Evolutionary conservation across 495 filamentous ascomycete genomes (phyloP), one percentile per base, ranked within the genome.

Genomic region (Cercophora sp.): DNA sequence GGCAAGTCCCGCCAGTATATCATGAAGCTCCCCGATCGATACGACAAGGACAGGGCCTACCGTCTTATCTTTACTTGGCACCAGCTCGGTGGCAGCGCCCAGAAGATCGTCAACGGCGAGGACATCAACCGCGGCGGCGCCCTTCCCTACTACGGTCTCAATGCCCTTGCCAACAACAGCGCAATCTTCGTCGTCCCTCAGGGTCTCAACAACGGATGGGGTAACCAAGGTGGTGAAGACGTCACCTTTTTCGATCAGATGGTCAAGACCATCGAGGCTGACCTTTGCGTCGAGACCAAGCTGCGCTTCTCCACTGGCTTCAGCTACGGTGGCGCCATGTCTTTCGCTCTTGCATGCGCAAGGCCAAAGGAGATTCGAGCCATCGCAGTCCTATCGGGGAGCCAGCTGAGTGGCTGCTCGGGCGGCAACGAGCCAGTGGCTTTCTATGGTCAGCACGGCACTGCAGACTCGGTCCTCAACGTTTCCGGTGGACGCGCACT

Each of bases 321-420:
- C 62, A 72, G 68, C 57, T 79, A 71, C 59, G 76, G 76, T 23
- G 75, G 64, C n/a, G 69, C 65, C 26, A 78, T 78, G 75, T 73
- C 70, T 11, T 77, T 66, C 46, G 55, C 68, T 4, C 46, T 79
- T 11, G 75, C 76, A 6, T 79, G 76, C 40, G 57, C 72, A 0
- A 65, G 66, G 1, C 59, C 67, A 1, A 64, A 69, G 26, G 59
- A 58, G 26, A 67, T 77, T 53, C 71, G 69, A 13, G 76, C 72
- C 13, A 68, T 79, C 1, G 71, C 70, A 13, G 71, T 69, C 0
- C 40, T 78, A 18, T 76, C 72, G 1, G 76, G 62, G 4, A 46
- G 34, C 4, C 9, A 35, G 8, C 48, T 62, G 4, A 58, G 67
- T 48, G 72, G 74, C 5, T 77, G 74, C 56, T 42, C 46, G 5